Conservation (phyloP, 106 monocot genomes). For the Dendrobium officinale region DNA sequence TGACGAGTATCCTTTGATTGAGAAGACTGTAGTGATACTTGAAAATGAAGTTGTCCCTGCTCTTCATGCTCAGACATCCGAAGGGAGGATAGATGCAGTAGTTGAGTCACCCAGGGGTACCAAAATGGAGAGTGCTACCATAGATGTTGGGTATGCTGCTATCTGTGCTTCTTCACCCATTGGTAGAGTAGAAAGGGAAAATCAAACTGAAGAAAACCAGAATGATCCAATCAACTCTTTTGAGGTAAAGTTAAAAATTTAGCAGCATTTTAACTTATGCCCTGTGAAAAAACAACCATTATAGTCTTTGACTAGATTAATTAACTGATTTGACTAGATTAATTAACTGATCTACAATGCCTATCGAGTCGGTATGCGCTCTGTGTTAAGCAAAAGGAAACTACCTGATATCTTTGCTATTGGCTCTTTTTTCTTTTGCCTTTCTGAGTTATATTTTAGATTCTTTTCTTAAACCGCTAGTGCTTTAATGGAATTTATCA, state of each 20-base stretch:
- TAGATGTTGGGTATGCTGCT: slow-evolving; percentile 29
- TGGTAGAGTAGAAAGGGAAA: slow-evolving; percentile 15
- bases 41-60: slow-evolving; percentile 37
- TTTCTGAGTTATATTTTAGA: too few species aligned
- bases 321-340: too few species aligned
- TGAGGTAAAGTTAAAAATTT: slow-evolving; percentile 37
- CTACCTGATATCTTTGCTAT: too few species aligned
- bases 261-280: not conserved
- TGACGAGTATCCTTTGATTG: slow-evolving; percentile 60
- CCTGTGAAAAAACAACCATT: not conserved
- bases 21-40: slow-evolving; percentile 77
- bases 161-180: slow-evolving; percentile 48
- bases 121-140: slow-evolving; percentile 20
- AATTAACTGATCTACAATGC: too few species aligned
- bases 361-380: too few species aligned
- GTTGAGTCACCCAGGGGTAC: slow-evolving; percentile 11
- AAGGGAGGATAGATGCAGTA: slow-evolving; percentile 3
- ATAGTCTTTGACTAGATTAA: too few species aligned
- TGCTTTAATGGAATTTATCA: too few species aligned
- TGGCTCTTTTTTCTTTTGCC: too few species aligned
- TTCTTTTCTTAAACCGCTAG: too few species aligned
- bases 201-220: slow-evolving; percentile 1
- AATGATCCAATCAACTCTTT: slow-evolving; percentile 20
- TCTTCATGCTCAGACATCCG: slow-evolving; percentile 8
- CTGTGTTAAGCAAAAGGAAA: too few species aligned